A percentile compares a stretch with the other conserved stretches of the same genome.
Evolutionary conservation across 148 eudicot species (phyloP).

Genomic region (Silene latifolia): DNA sequence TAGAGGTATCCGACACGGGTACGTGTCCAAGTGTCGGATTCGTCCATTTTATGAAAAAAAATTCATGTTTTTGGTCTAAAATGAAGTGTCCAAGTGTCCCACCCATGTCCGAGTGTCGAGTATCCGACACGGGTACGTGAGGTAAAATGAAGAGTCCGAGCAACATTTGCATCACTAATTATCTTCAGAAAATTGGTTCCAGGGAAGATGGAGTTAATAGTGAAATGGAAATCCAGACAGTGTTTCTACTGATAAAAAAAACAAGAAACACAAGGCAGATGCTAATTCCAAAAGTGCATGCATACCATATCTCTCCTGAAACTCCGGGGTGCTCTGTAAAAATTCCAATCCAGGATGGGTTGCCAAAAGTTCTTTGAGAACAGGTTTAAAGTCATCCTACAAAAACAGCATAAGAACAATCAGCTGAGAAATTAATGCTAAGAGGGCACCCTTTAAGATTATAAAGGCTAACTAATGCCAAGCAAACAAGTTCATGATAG

Average conservation of each 20-base stretch:
- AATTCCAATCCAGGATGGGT: slow-evolving; percentile 97
- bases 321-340: slow-evolving; percentile 88
- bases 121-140: too few relatives aligned
- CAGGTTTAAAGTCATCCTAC: slow-evolving; percentile 88
- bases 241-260: not conserved
- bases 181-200: not conserved
- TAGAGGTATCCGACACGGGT: too few relatives aligned
- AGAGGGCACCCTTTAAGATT: not conserved
- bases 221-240: not conserved
- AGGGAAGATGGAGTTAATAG: not conserved
- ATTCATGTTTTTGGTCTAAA: too few relatives aligned
- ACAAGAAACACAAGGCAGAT: not conserved
- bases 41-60: too few relatives aligned
- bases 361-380: slow-evolving; percentile 82
- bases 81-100: too few relatives aligned
- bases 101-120: too few relatives aligned
- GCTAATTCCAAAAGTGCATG: not conserved
- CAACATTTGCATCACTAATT: not conserved
- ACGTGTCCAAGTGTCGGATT: too few relatives aligned
- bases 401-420: not conserved
- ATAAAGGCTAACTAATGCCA: not conserved
- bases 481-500: not conserved
- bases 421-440: not conserved
- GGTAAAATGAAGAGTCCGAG: too few relatives aligned
- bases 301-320: slow-evolving; percentile 94